These are phyloP conservation scores for Aspergillus melleus DNA, from an alignment of 2,329 filamentous ascomycete species.

Conservation along the genomic window DNA sequence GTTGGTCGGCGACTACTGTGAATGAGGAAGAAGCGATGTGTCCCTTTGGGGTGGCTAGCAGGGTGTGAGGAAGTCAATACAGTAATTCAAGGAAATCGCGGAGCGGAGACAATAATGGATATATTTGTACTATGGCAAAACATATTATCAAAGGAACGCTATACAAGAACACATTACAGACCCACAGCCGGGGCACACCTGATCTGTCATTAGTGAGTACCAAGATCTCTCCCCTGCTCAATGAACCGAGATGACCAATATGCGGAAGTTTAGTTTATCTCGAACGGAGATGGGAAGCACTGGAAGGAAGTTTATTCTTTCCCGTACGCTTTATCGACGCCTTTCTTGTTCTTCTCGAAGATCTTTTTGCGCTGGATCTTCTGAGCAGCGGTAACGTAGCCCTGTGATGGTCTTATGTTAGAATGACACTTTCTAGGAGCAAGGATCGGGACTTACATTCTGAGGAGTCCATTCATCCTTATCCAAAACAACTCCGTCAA, in stretches of 20 bases:
- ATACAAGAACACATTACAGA: not conserved
- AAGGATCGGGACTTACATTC: slow-evolving; percentile 33
- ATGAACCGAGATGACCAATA: not conserved
- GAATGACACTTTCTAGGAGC: not conserved
- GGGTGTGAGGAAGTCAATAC: too few species aligned
- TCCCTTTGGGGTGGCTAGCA: too few species aligned
- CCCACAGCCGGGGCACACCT: not conserved
- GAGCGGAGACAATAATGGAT: not conserved
- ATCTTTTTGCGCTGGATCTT: slow-evolving; percentile 72
- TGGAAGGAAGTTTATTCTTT: slow-evolving; percentile 32
- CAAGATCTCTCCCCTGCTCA: not conserved
- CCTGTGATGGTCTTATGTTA: slow-evolving; percentile 42
- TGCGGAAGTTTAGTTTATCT: not conserved
- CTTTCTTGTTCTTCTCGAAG: slow-evolving; percentile 59
- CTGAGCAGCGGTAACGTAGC: slow-evolving; percentile 67
- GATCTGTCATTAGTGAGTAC: too few species aligned
- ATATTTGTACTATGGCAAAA: not conserved
- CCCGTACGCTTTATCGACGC: slow-evolving; percentile 63
- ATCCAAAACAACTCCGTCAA: slow-evolving; percentile 45
- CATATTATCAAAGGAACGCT: not conserved
- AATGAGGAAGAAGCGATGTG: too few species aligned
- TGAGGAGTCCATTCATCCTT: slow-evolving; percentile 49
- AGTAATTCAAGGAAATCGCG: too few species aligned
- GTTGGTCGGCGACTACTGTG: too few species aligned
- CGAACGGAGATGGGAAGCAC: not conserved